Conservation (phyloP, 148 eudicot species). For the Rhododendron henanense region DNA sequence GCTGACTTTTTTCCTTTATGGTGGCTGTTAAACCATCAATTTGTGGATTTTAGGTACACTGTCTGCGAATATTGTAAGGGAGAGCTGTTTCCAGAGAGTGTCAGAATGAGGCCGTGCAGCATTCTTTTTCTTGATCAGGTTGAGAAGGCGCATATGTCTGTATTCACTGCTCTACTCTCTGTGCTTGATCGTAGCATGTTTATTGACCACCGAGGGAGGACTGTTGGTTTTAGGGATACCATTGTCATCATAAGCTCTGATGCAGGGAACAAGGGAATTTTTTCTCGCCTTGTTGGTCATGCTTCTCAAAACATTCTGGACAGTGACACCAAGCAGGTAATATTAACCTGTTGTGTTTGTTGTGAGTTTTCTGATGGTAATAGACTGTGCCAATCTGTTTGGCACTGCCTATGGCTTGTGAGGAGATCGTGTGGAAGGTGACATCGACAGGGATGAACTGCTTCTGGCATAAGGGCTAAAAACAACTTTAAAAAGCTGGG, state of each 20-base stretch:
- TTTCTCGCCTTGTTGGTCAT: background rate
- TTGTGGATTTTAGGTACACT: background rate
- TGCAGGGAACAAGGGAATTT: background rate
- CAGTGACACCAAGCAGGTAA: no score
- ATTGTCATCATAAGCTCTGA: background rate
- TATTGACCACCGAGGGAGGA: background rate
- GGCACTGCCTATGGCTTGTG: no score
- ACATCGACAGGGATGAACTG: no score
- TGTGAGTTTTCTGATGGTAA: no score
- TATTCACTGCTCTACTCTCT: background rate
- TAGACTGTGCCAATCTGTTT: no score
- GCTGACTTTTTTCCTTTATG: background rate
- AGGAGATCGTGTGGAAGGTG: no score
- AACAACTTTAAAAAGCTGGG: no score
- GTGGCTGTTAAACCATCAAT: background rate
- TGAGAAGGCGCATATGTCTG: background rate
- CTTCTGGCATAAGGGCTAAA: no score
- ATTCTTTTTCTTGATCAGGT: background rate
- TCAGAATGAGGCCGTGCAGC: background rate
- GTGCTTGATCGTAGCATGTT: background rate
- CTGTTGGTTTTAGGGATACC: background rate
- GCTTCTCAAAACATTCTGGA: background rate
- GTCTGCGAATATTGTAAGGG: background rate
- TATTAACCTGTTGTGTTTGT: no score
- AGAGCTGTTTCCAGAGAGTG: no score